These are phyloP conservation scores for Arthrobotrys musiformis DNA, from an alignment of 2,329 filamentous ascomycete genomes.

Conservation along the genomic window DNA sequence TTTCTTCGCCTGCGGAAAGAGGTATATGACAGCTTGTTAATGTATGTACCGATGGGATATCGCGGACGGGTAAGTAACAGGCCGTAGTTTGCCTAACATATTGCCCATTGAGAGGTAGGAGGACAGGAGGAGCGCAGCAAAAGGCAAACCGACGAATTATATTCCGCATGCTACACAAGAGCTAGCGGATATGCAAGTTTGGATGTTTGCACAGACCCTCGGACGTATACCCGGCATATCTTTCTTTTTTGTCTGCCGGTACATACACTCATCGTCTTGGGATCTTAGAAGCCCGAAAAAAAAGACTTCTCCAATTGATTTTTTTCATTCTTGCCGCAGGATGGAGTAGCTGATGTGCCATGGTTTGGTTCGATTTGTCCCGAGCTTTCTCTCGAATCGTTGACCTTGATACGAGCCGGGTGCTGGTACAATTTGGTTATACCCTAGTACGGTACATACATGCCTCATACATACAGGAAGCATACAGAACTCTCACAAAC, in stretches of 20 bases:
- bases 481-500: constrained; percentile 16
- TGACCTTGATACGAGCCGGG: background rate
- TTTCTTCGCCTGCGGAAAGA: background rate
- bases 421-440: background rate
- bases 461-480: background rate
- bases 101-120: background rate
- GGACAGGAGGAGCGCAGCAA: constrained; percentile 12
- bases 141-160: background rate
- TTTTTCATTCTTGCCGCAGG: too few species aligned
- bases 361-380: background rate
- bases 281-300: constrained; percentile 1
- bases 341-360: background rate
- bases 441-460: too few species aligned
- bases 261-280: too few species aligned
- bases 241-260: background rate
- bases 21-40: background rate
- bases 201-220: constrained; percentile 3
- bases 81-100: background rate
- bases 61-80: background rate
- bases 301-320: background rate
- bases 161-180: constrained; percentile 1
- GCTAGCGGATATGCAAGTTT: background rate
- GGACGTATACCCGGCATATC: background rate
- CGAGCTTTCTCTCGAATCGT: too few species aligned
- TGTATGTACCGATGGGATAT: background rate